Conservation (phyloP, 2,329 filamentous ascomycete species). For the Aspergillus calidoustus region DNA sequence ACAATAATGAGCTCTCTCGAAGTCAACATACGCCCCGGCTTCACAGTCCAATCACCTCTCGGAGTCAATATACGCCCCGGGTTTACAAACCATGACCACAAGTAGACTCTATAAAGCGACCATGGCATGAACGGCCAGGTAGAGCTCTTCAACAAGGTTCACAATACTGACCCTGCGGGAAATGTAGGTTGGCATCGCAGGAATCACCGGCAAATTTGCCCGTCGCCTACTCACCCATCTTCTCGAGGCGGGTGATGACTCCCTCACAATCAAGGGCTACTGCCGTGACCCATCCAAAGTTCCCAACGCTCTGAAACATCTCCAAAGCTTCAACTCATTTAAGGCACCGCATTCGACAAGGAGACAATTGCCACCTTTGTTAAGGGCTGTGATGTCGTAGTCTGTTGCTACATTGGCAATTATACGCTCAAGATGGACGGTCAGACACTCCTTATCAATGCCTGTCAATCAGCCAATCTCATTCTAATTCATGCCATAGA, state of each 20-base stretch:
- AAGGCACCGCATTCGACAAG: slow-evolving; percentile 33
- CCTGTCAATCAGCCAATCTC: slow-evolving; percentile 39
- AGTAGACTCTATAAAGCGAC: background rate
- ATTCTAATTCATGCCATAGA: no score
- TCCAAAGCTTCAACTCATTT: slow-evolving; percentile 24
- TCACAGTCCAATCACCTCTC: no score
- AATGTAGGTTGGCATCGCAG: slow-evolving; percentile 36
- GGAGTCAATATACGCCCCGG: no score
- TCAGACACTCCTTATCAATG: slow-evolving; percentile 49
- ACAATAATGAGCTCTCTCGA: no score
- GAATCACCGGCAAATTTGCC: slow-evolving; percentile 42
- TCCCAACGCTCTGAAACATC: slow-evolving; percentile 12
- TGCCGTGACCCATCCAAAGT: slow-evolving; percentile 36
- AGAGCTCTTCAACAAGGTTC: background rate
- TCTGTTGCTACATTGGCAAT: slow-evolving; percentile 49
- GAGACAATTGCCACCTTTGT: slow-evolving; percentile 33
- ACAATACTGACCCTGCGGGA: background rate
- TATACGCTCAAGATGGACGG: slow-evolving; percentile 47
- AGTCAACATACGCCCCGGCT: background rate
- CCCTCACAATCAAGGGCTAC: slow-evolving; percentile 30
- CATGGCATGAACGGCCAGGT: background rate
- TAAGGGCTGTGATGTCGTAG: slow-evolving; percentile 39
- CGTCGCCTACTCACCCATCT: slow-evolving; percentile 34
- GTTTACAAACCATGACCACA: background rate
- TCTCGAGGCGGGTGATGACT: slow-evolving; percentile 14